Evolutionary conservation across 805 yeast species (phyloP).

Genomic region (Kodamaea fukazawae): DNA sequence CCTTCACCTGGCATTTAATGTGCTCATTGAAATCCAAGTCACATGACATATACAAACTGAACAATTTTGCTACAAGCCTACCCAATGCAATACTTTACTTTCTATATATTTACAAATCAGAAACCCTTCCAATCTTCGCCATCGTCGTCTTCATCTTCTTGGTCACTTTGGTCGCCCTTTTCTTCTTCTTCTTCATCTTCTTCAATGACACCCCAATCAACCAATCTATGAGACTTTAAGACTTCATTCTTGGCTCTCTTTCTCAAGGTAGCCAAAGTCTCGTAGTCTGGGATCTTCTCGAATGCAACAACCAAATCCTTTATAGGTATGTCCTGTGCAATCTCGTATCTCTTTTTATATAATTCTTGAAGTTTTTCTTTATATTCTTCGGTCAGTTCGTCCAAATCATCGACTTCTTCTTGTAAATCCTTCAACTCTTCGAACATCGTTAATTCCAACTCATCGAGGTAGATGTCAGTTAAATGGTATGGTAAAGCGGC

Average conservation of each 20-base stretch:
- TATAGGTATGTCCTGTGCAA: constrained; percentile 51
- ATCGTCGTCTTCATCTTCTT: constrained; percentile 10
- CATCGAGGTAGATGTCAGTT: constrained; percentile 81
- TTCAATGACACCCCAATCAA: constrained; percentile 57
- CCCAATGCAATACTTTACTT: not conserved
- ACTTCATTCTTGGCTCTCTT: constrained; percentile 64
- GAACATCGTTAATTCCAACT: constrained; percentile 66
- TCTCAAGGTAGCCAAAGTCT: constrained; percentile 61
- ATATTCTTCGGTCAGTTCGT: constrained; percentile 31
- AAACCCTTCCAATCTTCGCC: constrained; percentile 38
- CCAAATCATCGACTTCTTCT: constrained; percentile 31
- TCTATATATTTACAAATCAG: constrained; percentile 10
- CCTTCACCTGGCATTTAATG: constrained; percentile 9
- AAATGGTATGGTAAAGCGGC: constrained; percentile 81
- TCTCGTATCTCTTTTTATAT: constrained; percentile 25
- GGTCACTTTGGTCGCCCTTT: constrained; percentile 22
- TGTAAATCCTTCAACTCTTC: constrained; percentile 46
- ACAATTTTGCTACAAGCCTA: no score
- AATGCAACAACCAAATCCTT: constrained; percentile 59
- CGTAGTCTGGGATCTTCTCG: constrained; percentile 45
- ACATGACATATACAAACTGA: no score
- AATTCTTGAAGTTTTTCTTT: constrained; percentile 30
- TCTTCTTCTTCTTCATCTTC: constrained; percentile 19
- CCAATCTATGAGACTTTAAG: constrained; percentile 59
- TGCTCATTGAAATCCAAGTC: not conserved